Percentiles rank a stretch among this genome's conserved stretches.
Conservation (phyloP, 2,329 filamentous ascomycete species). For the Colletotrichum eleusines region DNA sequence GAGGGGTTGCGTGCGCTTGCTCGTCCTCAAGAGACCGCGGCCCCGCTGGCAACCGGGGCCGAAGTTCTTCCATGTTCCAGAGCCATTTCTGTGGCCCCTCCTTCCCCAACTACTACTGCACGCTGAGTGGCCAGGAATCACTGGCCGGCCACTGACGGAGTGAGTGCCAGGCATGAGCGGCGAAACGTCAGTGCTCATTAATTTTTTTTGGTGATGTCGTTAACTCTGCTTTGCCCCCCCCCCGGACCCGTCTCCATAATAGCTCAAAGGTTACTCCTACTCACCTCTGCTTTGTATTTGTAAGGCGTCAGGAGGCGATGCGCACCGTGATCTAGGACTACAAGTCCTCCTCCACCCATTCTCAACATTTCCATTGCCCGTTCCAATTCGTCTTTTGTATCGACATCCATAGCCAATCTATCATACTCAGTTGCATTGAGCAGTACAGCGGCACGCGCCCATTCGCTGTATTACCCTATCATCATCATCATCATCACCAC, state of each 20-base stretch:
- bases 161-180: conserved; percentile 12
- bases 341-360: conserved; percentile 14
- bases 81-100: background rate
- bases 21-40: background rate
- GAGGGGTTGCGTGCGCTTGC: no score
- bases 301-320: conserved; percentile 41
- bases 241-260: conserved; percentile 29
- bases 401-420: background rate
- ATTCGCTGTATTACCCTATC: conserved; percentile 13
- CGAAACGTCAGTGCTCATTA: conserved; percentile 39
- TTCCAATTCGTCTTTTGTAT: conserved; percentile 16
- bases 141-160: background rate
- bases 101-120: conserved; percentile 11
- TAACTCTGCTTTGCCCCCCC: conserved; percentile 25
- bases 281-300: conserved; percentile 37
- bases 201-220: conserved; percentile 39
- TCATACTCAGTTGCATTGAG: background rate
- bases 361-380: conserved; percentile 21
- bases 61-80: conserved; percentile 38
- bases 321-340: conserved; percentile 31
- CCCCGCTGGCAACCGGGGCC: conserved; percentile 25
- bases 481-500: conserved; percentile 4
- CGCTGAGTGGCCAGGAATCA: conserved; percentile 25
- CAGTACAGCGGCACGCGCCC: background rate
- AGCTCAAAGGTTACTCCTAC: conserved; percentile 28